These are phyloP conservation scores for Vigna trinervia DNA, from an alignment of 306 rosid species.

Conservation along the genomic window DNA sequence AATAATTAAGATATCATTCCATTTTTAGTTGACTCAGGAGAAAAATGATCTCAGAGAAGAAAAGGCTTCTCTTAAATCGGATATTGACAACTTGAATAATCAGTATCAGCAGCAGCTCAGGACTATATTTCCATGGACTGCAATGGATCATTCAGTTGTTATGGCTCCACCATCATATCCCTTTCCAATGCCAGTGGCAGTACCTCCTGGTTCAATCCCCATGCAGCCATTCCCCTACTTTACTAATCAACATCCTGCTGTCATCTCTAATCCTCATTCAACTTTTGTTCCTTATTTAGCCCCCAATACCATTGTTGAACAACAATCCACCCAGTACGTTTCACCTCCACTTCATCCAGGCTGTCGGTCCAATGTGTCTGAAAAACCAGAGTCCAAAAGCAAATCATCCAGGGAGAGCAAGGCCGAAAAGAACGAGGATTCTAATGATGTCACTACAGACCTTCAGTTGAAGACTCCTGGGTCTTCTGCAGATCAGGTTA, in stretches of 20 bases:
- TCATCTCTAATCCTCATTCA: constrained; percentile 77
- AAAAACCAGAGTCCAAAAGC: constrained; percentile 63
- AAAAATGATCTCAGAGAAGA: constrained; percentile 97
- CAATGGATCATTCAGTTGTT: constrained; percentile 81
- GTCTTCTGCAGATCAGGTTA: constrained; percentile 76
- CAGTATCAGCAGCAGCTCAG: constrained; percentile 90
- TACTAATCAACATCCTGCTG: constrained; percentile 72
- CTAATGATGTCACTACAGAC: constrained; percentile 72
- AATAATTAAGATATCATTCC: constrained; percentile 32
- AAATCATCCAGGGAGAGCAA: constrained; percentile 67
- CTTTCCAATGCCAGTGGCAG: constrained; percentile 73
- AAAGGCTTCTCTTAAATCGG: constrained; percentile 83
- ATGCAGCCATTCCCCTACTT: constrained; percentile 79
- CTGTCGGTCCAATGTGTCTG: constrained; percentile 53
- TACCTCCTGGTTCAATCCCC: constrained; percentile 78
- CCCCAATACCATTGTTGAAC: constrained; percentile 70
- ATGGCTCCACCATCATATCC: constrained; percentile 83
- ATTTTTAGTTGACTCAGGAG: constrained; percentile 79
- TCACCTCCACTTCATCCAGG: constrained; percentile 64
- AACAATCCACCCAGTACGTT: constrained; percentile 62
- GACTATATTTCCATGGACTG: constrained; percentile 82
- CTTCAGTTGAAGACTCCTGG: constrained; percentile 73
- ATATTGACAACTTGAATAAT: constrained; percentile 73
- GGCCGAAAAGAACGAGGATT: constrained; percentile 57
- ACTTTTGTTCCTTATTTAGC: constrained; percentile 73